phyloP scores from a whole-genome alignment of 148 eudicot species.

The Beta vulgaris region DNA sequence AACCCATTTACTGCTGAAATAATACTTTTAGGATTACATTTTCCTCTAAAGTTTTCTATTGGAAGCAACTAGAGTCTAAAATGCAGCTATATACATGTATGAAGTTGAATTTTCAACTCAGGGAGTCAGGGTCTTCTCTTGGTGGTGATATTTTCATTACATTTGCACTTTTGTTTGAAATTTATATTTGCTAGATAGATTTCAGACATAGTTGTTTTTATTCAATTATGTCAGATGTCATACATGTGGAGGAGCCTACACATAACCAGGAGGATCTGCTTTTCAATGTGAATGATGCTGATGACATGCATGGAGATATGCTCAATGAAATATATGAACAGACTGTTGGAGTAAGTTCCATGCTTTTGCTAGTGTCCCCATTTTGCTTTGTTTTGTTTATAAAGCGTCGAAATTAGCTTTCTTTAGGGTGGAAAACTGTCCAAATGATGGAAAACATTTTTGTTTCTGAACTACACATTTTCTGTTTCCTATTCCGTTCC shows the following conservation, averaged over 20 bases:
- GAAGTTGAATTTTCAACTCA: not conserved
- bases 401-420: no score
- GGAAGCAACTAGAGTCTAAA: no score
- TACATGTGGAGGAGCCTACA: slow-evolving; percentile 37
- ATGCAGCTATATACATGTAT: not conserved
- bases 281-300: slow-evolving; percentile 31
- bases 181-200: not conserved
- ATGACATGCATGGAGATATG: slow-evolving; percentile 51
- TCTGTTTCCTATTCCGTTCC: no score
- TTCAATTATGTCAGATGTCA: slow-evolving; percentile 32
- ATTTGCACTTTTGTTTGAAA: not conserved
- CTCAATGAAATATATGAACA: slow-evolving; percentile 45
- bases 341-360: slow-evolving; percentile 49
- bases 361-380: not conserved
- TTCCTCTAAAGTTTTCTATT: not conserved
- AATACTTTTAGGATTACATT: not conserved
- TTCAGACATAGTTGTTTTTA: not conserved
- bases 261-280: slow-evolving; percentile 30
- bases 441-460: no score
- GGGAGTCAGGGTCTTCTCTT: not conserved
- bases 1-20: not conserved
- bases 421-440: no score
- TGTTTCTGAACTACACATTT: no score
- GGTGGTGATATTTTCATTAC: not conserved
- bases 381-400: not conserved